Evolutionary conservation across 2,329 filamentous ascomycete genomes (phyloP).

Genomic region (Rachicladosporium sp.): DNA sequence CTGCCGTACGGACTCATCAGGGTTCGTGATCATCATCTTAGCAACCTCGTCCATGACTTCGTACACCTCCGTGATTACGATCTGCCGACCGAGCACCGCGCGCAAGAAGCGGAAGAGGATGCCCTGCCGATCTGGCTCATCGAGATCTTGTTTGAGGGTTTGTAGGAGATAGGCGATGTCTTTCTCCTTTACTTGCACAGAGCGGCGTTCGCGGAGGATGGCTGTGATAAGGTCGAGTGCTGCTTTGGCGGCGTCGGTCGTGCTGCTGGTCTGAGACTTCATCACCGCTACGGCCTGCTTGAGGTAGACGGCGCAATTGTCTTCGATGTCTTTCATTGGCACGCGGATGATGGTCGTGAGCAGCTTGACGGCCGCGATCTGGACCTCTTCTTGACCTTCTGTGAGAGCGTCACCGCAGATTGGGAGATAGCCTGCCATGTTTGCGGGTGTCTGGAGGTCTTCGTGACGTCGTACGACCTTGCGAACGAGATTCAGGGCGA

Average conservation of each 20-base stretch:
- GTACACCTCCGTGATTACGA: constrained; percentile 80
- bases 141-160: constrained; percentile 75
- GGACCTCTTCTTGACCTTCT: constrained; percentile 80
- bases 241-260: constrained; percentile 73
- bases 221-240: constrained; percentile 79
- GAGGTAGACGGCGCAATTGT: constrained; percentile 64
- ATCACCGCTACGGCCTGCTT: constrained; percentile 76
- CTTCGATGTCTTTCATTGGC: constrained; percentile 57
- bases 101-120: constrained; percentile 91
- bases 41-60: constrained; percentile 83
- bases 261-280: constrained; percentile 63
- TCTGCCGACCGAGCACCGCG: constrained; percentile 69
- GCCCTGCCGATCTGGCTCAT: constrained; percentile 83
- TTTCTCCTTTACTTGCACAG: constrained; percentile 64
- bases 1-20: constrained; percentile 77
- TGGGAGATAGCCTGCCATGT: constrained; percentile 75
- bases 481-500: constrained; percentile 76
- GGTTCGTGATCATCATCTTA: constrained; percentile 89
- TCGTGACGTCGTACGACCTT: constrained; percentile 79
- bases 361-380: constrained; percentile 75
- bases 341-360: constrained; percentile 76
- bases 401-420: constrained; percentile 80
- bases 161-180: constrained; percentile 73
- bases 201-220: constrained; percentile 67
- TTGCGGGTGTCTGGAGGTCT: constrained; percentile 62